Base-by-base conservation (phyloP, 371 early-diverging fungal genomes). In the Blakeslea trispora region DNA sequence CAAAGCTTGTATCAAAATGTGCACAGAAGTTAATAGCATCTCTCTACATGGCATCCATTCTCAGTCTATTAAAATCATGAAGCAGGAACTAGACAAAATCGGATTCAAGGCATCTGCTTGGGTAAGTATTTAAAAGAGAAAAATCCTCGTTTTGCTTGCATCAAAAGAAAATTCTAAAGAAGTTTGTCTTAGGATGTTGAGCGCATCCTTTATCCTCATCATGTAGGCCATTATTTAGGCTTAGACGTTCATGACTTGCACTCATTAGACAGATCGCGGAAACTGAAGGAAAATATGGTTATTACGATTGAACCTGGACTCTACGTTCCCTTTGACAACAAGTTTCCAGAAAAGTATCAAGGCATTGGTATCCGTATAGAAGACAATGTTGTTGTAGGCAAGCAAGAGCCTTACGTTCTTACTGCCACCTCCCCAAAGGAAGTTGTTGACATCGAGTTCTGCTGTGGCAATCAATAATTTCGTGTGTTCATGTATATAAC, bases 331-430 rank as follows among this genome's bases (percentile, higher is more conserved):
- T 77, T 81, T 32, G 81, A 90, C 51, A 57, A 79, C 50, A 78
- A 75, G 28, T 95, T 84, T 66, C 96, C 97, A 2, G 74, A 78
- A 48, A 74, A 87, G 60, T 95, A 88, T 63, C 93, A 91, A 40
- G 94, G 94, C 2, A 92, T 93, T 53, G 97, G 95, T 14, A 91
- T 98, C 34, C 89, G 99, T 44, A 96, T 98, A 45, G 99, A 98
- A 66, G 99, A 98, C 65, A 91, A 97, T 69, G 84, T 97, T 1
- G 84, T 88, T 8, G 82, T 98, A 51, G 85, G 86, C 6, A 78
- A 82, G 49, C 72, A 77, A n/a, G 81, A 82, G 2, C 88, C 91
- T 5, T 73, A 81, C 34, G 84, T 93, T 0, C 75, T 95, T 35
- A 90, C 89, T 14, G 79, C 78, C 10, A 82, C 77, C 2, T 88